A percentile compares a stretch with the other conserved stretches of the same genome.
These are phyloP conservation scores for Zopfia rhizophila DNA, from an alignment of 2,329 filamentous ascomycete species.

Conservation along the genomic window DNA sequence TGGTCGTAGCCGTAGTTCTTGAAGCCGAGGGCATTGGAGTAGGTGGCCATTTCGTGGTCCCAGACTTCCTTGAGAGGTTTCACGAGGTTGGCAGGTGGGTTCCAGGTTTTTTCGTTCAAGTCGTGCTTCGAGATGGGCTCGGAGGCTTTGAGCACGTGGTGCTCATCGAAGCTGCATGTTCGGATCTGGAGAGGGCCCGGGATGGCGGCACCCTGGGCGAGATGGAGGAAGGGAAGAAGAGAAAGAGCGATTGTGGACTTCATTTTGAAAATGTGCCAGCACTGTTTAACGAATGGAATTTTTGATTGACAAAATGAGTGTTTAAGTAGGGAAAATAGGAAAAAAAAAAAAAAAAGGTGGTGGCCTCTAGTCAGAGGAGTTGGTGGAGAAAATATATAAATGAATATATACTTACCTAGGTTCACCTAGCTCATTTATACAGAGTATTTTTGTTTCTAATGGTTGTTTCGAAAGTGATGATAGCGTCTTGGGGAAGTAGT, in stretches of 20 bases:
- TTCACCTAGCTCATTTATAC: too few relatives aligned
- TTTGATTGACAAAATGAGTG: slow-evolving; percentile 2
- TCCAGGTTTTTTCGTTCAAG: slow-evolving; percentile 32
- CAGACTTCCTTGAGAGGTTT: slow-evolving; percentile 35
- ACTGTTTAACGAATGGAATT: slow-evolving; percentile 10
- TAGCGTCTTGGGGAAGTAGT: too few relatives aligned
- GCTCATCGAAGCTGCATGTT: slow-evolving; percentile 30
- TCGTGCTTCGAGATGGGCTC: slow-evolving; percentile 32
- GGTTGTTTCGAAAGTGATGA: too few relatives aligned
- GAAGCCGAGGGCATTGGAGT: slow-evolving; percentile 35
- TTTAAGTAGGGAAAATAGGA: too few relatives aligned
- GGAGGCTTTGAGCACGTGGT: slow-evolving; percentile 24
- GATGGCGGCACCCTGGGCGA: slow-evolving; percentile 22
- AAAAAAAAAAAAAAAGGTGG: too few relatives aligned
- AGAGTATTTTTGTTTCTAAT: too few relatives aligned
- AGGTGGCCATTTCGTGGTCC: slow-evolving; percentile 36
- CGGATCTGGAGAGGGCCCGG: slow-evolving; percentile 28
- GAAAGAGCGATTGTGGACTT: slow-evolving; percentile 33
- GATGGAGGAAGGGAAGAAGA: slow-evolving; percentile 21
- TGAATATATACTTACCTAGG: too few relatives aligned
- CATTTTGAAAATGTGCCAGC: slow-evolving; percentile 25
- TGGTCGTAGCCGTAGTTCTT: slow-evolving; percentile 47
- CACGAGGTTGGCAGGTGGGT: slow-evolving; percentile 36
- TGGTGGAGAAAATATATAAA: too few relatives aligned
- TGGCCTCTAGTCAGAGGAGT: too few relatives aligned